phyloP scores from a whole-genome alignment of 129 eudicot genomes.

The Pulicaria dysenterica region DNA sequence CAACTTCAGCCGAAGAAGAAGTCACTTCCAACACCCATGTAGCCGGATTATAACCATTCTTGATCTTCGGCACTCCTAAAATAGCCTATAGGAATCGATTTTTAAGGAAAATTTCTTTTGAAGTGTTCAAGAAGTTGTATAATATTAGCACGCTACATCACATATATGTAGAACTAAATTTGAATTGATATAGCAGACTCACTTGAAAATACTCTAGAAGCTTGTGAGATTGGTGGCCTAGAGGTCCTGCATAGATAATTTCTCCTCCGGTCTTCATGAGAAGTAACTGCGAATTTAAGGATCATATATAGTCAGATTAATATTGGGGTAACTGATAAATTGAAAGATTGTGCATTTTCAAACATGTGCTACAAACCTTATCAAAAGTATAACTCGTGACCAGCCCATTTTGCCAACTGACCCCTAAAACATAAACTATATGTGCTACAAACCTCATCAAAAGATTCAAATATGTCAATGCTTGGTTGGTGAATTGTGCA shows the following conservation, averaged over 20 bases:
- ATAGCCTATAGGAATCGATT: slow-evolving; percentile 36
- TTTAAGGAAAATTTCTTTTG: not conserved
- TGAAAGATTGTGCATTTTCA: too few species aligned
- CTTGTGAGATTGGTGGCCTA: slow-evolving; percentile 41
- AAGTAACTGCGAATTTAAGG: slow-evolving; percentile 22
- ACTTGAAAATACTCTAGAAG: slow-evolving; percentile 44
- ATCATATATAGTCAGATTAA: not conserved
- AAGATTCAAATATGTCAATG: slow-evolving; percentile 77
- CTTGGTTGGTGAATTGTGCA: slow-evolving; percentile 90
- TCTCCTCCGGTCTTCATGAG: slow-evolving; percentile 40
- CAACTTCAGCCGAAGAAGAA: slow-evolving; percentile 31
- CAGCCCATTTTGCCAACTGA: not conserved
- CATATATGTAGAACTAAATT: not conserved
- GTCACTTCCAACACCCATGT: slow-evolving; percentile 53
- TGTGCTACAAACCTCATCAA: slow-evolving; percentile 66
- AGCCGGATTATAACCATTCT: slow-evolving; percentile 52
- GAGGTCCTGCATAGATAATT: slow-evolving; percentile 42
- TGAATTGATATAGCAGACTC: not conserved
- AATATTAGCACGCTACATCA: too few species aligned
- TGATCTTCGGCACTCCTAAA: slow-evolving; percentile 47
- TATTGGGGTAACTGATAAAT: too few species aligned
- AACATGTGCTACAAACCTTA: slow-evolving; percentile 14
- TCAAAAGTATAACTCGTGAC: too few species aligned
- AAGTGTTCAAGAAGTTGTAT: too few species aligned
- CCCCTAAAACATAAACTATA: not conserved